Percentiles rank a stretch among this genome's conserved stretches.
These are phyloP conservation scores for Hyaloscypha bicolor DNA, from an alignment of 495 filamentous ascomycete species.

Conservation along the genomic window DNA sequence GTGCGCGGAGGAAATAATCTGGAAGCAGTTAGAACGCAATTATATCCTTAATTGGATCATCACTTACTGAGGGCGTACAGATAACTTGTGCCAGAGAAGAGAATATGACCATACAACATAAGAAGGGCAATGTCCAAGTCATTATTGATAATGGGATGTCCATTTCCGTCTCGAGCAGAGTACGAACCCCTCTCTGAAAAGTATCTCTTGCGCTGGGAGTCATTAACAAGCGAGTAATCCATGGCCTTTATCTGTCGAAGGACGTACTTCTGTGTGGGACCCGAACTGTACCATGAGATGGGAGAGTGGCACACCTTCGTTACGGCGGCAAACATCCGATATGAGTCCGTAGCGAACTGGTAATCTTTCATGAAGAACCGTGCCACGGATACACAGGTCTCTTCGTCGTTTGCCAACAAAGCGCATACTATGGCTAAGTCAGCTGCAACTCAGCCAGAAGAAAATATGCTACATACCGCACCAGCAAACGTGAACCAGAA, in stretches of 20 bases:
- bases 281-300: conserved; percentile 59
- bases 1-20: conserved; percentile 87
- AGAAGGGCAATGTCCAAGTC: conserved; percentile 74
- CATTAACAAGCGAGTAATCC: conserved; percentile 56
- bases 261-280: conserved; percentile 80
- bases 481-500: conserved; percentile 79
- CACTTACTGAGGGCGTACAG: conserved; percentile 71
- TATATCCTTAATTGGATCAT: not conserved
- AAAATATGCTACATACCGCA: conserved; percentile 55
- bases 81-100: conserved; percentile 78
- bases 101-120: conserved; percentile 85
- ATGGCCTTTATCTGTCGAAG: conserved; percentile 88
- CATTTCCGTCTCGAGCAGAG: conserved; percentile 51
- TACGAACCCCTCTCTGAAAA: conserved; percentile 47
- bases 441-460: conserved; percentile 5
- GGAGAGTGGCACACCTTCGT: conserved; percentile 64
- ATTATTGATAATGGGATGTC: conserved; percentile 46
- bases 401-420: conserved; percentile 75
- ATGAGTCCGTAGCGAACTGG: conserved; percentile 81
- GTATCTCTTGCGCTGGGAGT: conserved; percentile 34
- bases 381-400: conserved; percentile 64
- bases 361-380: conserved; percentile 88
- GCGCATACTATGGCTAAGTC: conserved; percentile 66
- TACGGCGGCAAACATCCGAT: conserved; percentile 75
- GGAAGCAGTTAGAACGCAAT: conserved; percentile 16